These are phyloP conservation scores for Coemansia sp. DNA, from an alignment of 192 early-diverging fungal species.

Conservation along the genomic window DNA sequence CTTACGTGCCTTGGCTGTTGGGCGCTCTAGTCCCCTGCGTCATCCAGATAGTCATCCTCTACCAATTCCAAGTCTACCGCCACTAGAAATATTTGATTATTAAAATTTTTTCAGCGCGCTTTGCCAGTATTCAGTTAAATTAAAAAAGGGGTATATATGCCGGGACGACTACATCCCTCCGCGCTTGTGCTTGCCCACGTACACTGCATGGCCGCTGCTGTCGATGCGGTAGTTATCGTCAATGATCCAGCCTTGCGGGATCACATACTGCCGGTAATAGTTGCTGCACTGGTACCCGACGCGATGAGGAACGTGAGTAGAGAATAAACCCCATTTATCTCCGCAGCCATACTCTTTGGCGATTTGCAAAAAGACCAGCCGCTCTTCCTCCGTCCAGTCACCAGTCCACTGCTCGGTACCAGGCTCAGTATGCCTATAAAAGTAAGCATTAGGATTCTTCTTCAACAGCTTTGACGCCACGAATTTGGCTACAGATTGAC, in stretches of 20 bases:
- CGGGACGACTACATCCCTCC: background rate
- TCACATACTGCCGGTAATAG: conserved; percentile 58
- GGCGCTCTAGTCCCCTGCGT: conserved; percentile 75
- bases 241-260: conserved; percentile 51
- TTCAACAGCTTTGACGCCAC: conserved; percentile 69
- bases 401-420: conserved; percentile 76
- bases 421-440: conserved; percentile 78
- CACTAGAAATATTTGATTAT: conserved; percentile 15
- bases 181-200: conserved; percentile 53
- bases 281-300: conserved; percentile 61
- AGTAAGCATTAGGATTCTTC: conserved; percentile 80
- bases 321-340: conserved; percentile 58
- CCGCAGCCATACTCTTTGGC: conserved; percentile 45
- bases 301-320: conserved; percentile 45
- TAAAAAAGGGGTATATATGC: background rate
- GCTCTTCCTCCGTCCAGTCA: conserved; percentile 74
- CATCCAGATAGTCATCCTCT: conserved; percentile 77
- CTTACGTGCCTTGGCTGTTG: conserved; percentile 76
- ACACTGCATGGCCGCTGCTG: conserved; percentile 40
- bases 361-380: conserved; percentile 62
- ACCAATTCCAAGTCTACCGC: conserved; percentile 69
- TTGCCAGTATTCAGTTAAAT: background rate
- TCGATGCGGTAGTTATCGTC: conserved; percentile 55
- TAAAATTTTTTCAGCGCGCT: background rate
- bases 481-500: conserved; percentile 54